Base-by-base conservation (phyloP, 2,329 filamentous ascomycete genomes). In the Aspergillus pseudoglaucus region DNA sequence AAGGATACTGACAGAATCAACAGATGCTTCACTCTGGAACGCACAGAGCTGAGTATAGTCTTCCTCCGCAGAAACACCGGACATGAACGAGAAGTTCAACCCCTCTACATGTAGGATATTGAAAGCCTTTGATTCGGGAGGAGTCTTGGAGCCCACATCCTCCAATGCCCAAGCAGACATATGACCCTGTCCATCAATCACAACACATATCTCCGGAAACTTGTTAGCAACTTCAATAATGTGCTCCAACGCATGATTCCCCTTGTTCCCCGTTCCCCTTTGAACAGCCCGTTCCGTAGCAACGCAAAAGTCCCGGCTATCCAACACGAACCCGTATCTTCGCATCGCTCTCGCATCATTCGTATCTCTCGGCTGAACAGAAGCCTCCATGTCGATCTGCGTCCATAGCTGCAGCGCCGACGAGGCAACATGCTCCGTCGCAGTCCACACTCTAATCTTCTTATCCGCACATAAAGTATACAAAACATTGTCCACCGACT, bases 141-240 rank as follows among this genome's bases (percentile, higher is more conserved):
- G 81, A 27, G 77, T 74, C 60, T 84, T 88, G 58, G 81, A 83
- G 32, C 86, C 85, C 17, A 95, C 80, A 60, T 91, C 90, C 65
- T 97, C 90, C 47, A 98, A 71, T 0, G 89, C 91, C 88, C 91
- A 96, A 0, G 88, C 89, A 37, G 88, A 90, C 85, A 97, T 88
- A 55, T 84, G 83, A 1, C 91, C 91, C 42, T 78, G 75, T n/a
- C 84, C 83, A 66, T 97, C 89, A 42, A 95, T 75, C 7, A 91
- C 83, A 20, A 97, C 77, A 56, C 90, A 93, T 2, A 98, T 81
- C 63, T 98, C 93, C 0, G 90, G 88, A 47, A 80, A 87, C 45
- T 85, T 84, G 52, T 91, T 93, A 8, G 89, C 88, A 56, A 96
- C 79, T 56, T 90, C 86, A 39, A 95, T 85, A 4, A 97, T 74